Evolutionary conservation across 129 eudicot species (phyloP).

Genomic region (Tagetes erecta): DNA sequence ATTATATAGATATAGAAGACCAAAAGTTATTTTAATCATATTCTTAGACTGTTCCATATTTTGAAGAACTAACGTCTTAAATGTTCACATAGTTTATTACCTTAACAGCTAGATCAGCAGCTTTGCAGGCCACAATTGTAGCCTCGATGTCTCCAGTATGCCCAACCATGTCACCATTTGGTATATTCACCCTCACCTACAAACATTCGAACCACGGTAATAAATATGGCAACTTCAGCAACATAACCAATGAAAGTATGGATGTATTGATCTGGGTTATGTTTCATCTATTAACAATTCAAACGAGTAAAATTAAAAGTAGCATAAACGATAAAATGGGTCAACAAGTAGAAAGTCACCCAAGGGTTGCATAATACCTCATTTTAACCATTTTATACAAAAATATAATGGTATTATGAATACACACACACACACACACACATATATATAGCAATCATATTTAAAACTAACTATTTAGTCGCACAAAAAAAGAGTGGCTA

Average conservation of each 20-base stretch:
- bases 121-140: conserved; percentile 82
- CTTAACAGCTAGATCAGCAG: conserved; percentile 94
- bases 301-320: not conserved
- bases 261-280: not conserved
- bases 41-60: not conserved
- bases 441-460: no score
- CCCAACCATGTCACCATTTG: conserved; percentile 94
- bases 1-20: not conserved
- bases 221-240: not conserved
- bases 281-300: not conserved
- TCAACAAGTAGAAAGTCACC: not conserved
- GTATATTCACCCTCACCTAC: conserved; percentile 86
- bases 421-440: no score
- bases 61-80: no score
- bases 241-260: not conserved
- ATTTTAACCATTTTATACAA: not conserved
- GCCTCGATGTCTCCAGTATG: conserved; percentile 92
- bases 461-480: no score
- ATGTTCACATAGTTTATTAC: conserved; percentile 31
- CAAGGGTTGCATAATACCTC: not conserved
- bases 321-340: not conserved
- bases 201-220: not conserved
- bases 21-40: not conserved
- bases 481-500: not conserved
- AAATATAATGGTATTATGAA: not conserved